A percentile compares a stretch with the other conserved stretches of the same genome.
Conservation (phyloP, 2,329 filamentous ascomycete species). For the Clonostachys solani region DNA sequence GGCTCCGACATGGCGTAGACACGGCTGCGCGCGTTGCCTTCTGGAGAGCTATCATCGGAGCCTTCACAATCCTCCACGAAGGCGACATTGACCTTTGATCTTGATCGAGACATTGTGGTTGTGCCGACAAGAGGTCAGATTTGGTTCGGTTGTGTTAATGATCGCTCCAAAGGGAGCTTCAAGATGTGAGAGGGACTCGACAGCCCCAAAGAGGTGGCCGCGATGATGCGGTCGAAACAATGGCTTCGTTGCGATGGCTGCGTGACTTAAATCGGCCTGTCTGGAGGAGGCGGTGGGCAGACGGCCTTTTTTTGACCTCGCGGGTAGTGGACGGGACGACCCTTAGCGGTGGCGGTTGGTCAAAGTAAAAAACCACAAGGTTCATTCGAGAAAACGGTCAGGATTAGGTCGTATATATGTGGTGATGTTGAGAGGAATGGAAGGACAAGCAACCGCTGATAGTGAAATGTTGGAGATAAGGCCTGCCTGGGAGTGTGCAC, state of each 20-base stretch:
- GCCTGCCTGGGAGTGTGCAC: no score
- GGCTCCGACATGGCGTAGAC: slow-evolving; percentile 43
- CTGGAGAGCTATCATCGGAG: slow-evolving; percentile 37
- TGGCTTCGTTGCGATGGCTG: no score
- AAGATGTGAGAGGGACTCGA: background rate
- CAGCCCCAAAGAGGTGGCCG: slow-evolving; percentile 3
- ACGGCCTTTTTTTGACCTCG: background rate
- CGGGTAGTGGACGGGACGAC: slow-evolving; percentile 2
- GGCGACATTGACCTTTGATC: slow-evolving; percentile 26
- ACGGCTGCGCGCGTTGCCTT: slow-evolving; percentile 30
- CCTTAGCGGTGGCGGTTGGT: slow-evolving; percentile 1
- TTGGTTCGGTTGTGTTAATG: no score
- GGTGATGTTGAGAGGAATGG: background rate
- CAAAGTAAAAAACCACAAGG: background rate
- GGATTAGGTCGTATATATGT: background rate
- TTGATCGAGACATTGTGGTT: slow-evolving; percentile 34
- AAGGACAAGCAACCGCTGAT: background rate
- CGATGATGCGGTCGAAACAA: background rate
- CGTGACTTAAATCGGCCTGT: background rate
- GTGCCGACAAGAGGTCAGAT: background rate
- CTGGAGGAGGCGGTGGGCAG: background rate
- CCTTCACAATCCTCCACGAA: slow-evolving; percentile 50
- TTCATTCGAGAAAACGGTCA: background rate
- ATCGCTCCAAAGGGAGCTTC: background rate
- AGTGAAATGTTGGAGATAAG: no score